Conservation (phyloP, 257 asterid species). For the Nicotiana benthamiana region DNA sequence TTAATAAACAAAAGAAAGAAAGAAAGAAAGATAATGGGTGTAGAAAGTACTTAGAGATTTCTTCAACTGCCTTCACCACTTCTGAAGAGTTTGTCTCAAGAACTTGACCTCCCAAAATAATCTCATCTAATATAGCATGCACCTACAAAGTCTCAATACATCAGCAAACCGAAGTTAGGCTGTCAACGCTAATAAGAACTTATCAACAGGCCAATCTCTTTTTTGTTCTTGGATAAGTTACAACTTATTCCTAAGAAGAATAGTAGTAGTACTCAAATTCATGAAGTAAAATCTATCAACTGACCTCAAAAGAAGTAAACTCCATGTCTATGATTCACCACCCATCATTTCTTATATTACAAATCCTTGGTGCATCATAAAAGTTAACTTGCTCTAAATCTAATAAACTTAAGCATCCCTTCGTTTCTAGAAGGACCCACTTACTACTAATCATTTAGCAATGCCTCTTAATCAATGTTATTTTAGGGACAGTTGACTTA, state of each 20-base stretch:
- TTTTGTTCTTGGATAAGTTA: not conserved
- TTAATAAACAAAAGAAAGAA: not conserved
- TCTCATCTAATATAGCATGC: slow-evolving; percentile 84
- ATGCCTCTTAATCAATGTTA: not conserved
- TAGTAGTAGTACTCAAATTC: not conserved
- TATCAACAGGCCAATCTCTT: not conserved
- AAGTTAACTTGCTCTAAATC: not conserved
- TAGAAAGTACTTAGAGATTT: slow-evolving; percentile 50
- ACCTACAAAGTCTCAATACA: slow-evolving; percentile 38
- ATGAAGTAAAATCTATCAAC: not conserved
- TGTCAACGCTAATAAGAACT: not conserved
- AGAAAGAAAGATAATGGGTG: slow-evolving; percentile 14
- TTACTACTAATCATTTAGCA: not conserved
- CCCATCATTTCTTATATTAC: not conserved
- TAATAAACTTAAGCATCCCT: not conserved
- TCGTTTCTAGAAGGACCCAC: not conserved
- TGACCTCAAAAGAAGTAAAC: not conserved
- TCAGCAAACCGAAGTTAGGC: not conserved
- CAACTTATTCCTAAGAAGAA: not conserved
- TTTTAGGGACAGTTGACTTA: not conserved
- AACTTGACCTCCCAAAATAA: slow-evolving; percentile 93
- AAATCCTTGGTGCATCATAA: not conserved
- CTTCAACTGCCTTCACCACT: slow-evolving; percentile 70
- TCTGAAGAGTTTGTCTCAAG: slow-evolving; percentile 79
- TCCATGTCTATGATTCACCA: not conserved